Conservation (phyloP, 805 yeast genomes). For the Starmerella bacillaris region DNA sequence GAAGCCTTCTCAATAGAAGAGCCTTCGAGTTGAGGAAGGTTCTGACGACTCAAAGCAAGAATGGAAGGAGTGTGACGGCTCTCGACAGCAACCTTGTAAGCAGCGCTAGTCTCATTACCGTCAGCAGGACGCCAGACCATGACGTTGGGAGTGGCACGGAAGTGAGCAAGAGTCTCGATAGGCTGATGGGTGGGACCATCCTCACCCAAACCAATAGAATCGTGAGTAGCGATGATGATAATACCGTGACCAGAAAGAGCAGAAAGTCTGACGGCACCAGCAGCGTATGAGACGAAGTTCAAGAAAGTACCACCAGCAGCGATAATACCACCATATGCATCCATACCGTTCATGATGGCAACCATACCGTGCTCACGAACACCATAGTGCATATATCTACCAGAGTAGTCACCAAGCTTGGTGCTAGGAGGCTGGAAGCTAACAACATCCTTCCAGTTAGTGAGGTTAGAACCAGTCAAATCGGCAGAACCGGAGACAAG, state of each 20-base stretch:
- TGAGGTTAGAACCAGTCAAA: constrained; percentile 89
- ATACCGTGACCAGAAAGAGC: constrained; percentile 31
- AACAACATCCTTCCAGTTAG: constrained; percentile 64
- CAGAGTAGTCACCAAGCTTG: constrained; percentile 68
- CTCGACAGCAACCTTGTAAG: constrained; percentile 41
- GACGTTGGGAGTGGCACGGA: constrained; percentile 35
- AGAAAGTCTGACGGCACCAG: constrained; percentile 35
- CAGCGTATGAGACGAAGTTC: constrained; percentile 57
- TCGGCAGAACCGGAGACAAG: constrained; percentile 96
- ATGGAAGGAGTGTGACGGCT: constrained; percentile 46
- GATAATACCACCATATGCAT: constrained; percentile 72
- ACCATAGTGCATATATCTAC: constrained; percentile 94
- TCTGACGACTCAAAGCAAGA: constrained; percentile 62
- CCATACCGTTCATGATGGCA: constrained; percentile 92
- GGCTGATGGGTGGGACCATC: constrained; percentile 46
- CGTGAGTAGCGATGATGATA: constrained; percentile 39
- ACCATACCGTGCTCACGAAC: constrained; percentile 99
- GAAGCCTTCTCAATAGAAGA: constrained; percentile 78
- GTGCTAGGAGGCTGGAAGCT: constrained; percentile 84
- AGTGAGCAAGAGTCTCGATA: constrained; percentile 33
- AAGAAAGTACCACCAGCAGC: constrained; percentile 96
- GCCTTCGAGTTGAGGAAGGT: constrained; percentile 78
- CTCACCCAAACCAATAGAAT: constrained; percentile 41
- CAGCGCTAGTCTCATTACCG: constrained; percentile 35
- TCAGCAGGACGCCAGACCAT: constrained; percentile 38